phyloP scores from a whole-genome alignment of 2,329 filamentous ascomycete genomes.

The Pestalotiopsis sp. region DNA sequence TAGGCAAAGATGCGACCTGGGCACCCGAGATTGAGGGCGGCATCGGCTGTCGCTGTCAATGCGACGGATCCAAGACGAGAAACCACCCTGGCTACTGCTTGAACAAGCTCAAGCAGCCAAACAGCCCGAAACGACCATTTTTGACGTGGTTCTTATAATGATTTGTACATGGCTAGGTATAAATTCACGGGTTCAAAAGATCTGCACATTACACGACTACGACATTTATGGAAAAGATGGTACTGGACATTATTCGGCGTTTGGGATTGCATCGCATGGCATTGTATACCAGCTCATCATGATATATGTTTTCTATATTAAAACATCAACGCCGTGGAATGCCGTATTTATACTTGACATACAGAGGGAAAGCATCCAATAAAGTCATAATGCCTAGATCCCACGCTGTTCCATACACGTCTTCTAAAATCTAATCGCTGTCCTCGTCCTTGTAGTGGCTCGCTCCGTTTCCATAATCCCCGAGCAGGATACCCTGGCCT shows the following conservation, averaged over 20 bases:
- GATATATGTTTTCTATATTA: neutral
- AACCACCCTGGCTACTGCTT: constrained; percentile 40
- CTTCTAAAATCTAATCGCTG: constrained; percentile 29
- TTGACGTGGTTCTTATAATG: constrained; percentile 34
- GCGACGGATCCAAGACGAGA: constrained; percentile 34
- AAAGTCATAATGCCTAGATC: neutral
- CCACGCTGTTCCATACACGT: neutral
- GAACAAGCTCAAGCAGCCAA: constrained; percentile 41
- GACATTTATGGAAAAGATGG: neutral
- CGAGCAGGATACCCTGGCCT: constrained; percentile 66
- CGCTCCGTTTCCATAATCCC: constrained; percentile 52
- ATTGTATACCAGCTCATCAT: neutral
- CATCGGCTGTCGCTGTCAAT: constrained; percentile 45
- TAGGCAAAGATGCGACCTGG: constrained; percentile 29
- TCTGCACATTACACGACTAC: neutral
- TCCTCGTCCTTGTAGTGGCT: constrained; percentile 66
- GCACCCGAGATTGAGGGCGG: constrained; percentile 36
- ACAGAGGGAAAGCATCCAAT: neutral
- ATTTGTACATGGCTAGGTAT: neutral
- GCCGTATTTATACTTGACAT: neutral
- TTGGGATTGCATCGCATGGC: neutral
- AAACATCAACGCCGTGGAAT: neutral
- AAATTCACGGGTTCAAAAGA: neutral
- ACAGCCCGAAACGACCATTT: constrained; percentile 31
- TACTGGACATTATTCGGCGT: neutral